Base-by-base conservation (phyloP, 2,329 filamentous ascomycete genomes). In the Plenodomus tracheiphilus region DNA sequence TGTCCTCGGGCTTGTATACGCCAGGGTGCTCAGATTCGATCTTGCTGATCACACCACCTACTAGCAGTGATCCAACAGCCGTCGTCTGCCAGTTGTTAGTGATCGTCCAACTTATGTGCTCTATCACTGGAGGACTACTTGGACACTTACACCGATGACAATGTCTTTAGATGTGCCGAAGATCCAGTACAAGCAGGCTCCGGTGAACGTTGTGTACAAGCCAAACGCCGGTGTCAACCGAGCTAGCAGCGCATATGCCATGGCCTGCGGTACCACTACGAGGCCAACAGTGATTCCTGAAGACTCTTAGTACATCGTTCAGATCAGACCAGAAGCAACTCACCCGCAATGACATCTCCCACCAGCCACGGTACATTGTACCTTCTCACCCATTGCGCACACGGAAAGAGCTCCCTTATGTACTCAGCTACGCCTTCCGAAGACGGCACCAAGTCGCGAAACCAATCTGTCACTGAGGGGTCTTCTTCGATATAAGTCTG, bases 131-230 rank as follows among this genome's bases (percentile, higher is more conserved):
- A n/a, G n/a, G 28, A n/a, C 5, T 11, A n/a, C 22, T 1, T 15
- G 2, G 21, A 19, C 20, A 81, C 86, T 75, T 79, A 89, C 87
- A 15, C 92, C 92, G 47, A 97, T 97, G 13, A 93, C 96, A 63
- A 97, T 97, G 70, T 97, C 93, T 71, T 97, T 97, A 2, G 92
- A 97, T 0, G 93, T 97, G 11, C 92, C 93, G 68, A 97, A 97
- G 69, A 97, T 88, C 92, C 92, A 97, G 74, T 97, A 97, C 50
- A 96, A 80, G 54, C 96, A 72, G 3, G 96, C 91, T 42, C 93
- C 93, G 81, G 96, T 94, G 69, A 97, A 97, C 0, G 92, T 96
- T 0, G 93, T 93, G 74, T 95, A 95, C 1, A 97, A 81, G 44
- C 93, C 93, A 65, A 86, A 97, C 64, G 97, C 81, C 3, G 87